phyloP scores from a whole-genome alignment of 345 rosid species.

The Draba incana region DNA sequence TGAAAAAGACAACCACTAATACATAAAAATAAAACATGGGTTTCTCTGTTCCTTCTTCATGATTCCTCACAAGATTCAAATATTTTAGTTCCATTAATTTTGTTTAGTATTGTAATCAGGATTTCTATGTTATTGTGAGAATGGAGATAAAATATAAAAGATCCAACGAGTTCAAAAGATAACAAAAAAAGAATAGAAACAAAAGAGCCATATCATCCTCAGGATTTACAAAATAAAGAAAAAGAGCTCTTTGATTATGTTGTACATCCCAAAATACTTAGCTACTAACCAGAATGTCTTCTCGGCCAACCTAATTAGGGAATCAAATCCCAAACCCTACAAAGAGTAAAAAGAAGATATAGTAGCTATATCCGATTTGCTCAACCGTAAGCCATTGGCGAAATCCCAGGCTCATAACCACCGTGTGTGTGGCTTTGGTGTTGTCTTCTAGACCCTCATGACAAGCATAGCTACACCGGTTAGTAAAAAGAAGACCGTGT shows the following conservation, averaged over 20 bases:
- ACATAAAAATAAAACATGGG: neutral
- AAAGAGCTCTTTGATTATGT: conserved; percentile 33
- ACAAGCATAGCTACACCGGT: conserved; percentile 24
- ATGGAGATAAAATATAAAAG: conserved; percentile 11
- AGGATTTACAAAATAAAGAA: conserved; percentile 39
- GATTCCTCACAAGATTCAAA: neutral
- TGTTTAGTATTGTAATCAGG: no score
- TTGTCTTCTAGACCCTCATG: conserved; percentile 15
- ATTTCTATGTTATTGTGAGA: neutral
- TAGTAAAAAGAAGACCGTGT: conserved; percentile 10
- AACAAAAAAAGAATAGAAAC: conserved; percentile 21
- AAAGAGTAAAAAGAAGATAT: conserved; percentile 14
- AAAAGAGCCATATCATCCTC: conserved; percentile 37
- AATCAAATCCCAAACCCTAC: conserved; percentile 18
- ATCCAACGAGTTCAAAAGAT: neutral
- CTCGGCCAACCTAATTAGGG: conserved; percentile 35
- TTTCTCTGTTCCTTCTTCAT: neutral
- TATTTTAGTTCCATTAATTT: neutral
- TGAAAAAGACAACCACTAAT: neutral
- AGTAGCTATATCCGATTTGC: conserved; percentile 26
- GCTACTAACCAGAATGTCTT: conserved; percentile 34
- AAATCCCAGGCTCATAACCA: conserved; percentile 13
- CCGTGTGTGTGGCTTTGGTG: neutral
- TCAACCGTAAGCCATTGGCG: conserved; percentile 24
- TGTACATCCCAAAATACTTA: conserved; percentile 31